Percentiles rank a stretch among this genome's conserved stretches.
Conservation (phyloP, 805 yeast species). For the Cyberlindnera japonica region DNA sequence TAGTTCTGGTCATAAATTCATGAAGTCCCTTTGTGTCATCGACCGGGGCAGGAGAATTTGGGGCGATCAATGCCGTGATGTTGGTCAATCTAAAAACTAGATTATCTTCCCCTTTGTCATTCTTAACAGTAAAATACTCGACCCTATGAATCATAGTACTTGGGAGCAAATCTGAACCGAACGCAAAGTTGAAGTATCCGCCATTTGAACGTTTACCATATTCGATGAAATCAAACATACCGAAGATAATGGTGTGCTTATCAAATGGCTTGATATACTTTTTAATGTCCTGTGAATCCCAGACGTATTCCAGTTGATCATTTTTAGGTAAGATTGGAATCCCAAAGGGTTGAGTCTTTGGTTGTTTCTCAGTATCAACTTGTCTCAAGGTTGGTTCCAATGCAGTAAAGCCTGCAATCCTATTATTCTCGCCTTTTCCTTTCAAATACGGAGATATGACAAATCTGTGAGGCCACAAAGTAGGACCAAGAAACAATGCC, state of each 20-base stretch:
- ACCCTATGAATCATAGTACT: slow-evolving; percentile 19
- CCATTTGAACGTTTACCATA: slow-evolving; percentile 20
- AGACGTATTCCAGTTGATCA: slow-evolving; percentile 15
- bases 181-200: slow-evolving; percentile 20
- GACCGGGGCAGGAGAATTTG: slow-evolving; percentile 9
- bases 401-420: slow-evolving; percentile 20
- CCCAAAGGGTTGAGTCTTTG: slow-evolving; percentile 7
- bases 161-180: slow-evolving; percentile 19
- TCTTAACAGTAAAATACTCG: slow-evolving; percentile 19
- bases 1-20: slow-evolving; percentile 27
- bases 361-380: slow-evolving; percentile 9
- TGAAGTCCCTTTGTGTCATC: slow-evolving; percentile 25
- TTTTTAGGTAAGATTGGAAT: slow-evolving; percentile 18
- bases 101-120: slow-evolving; percentile 12
- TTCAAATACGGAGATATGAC: slow-evolving; percentile 19
- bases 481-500: slow-evolving; percentile 23
- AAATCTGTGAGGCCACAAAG: slow-evolving; percentile 23
- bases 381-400: slow-evolving; percentile 19
- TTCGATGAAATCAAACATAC: slow-evolving; percentile 20
- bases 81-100: slow-evolving; percentile 24
- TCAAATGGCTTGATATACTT: slow-evolving; percentile 12
- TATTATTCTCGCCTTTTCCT: slow-evolving; percentile 11
- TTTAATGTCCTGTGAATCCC: slow-evolving; percentile 19
- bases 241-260: slow-evolving; percentile 20
- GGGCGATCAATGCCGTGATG: slow-evolving; percentile 6